These are phyloP conservation scores for Trametes cubensis DNA, from an alignment of 768 basidiomycete genomes.

Conservation along the genomic window DNA sequence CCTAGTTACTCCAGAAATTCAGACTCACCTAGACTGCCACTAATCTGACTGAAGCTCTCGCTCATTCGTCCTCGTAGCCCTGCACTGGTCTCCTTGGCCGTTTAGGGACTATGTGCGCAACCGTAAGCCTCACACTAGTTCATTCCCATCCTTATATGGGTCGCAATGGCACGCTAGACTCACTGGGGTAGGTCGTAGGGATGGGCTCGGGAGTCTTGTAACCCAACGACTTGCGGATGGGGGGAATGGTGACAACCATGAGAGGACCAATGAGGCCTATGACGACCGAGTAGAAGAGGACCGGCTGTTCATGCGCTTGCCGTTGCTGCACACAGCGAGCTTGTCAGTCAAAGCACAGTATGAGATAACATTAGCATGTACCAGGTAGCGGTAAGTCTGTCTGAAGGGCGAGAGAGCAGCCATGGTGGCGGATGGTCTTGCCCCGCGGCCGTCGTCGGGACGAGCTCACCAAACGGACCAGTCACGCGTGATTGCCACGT, in stretches of 20 bases:
- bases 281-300: constrained; percentile 84
- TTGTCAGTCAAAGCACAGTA: background rate
- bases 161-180: background rate
- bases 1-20: no score
- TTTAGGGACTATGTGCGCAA: constrained; percentile 57
- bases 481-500: background rate
- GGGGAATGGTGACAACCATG: constrained; percentile 74
- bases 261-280: constrained; percentile 78
- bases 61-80: constrained; percentile 71
- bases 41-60: no score
- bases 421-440: constrained; percentile 39
- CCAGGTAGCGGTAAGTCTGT: constrained; percentile 49
- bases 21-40: constrained; percentile 6
- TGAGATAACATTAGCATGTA: constrained; percentile 10
- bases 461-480: background rate
- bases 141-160: background rate
- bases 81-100: constrained; percentile 66
- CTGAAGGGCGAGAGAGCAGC: constrained; percentile 50
- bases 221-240: constrained; percentile 74
- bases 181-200: constrained; percentile 62
- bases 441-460: background rate
- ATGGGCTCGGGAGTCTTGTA: constrained; percentile 68
- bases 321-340: constrained; percentile 63
- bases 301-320: constrained; percentile 87
- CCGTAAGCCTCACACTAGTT: background rate